These are phyloP conservation scores for Stephanocyclus meneghinianus DNA, from an alignment of 352 stramenopile species.

Conservation along the genomic window DNA sequence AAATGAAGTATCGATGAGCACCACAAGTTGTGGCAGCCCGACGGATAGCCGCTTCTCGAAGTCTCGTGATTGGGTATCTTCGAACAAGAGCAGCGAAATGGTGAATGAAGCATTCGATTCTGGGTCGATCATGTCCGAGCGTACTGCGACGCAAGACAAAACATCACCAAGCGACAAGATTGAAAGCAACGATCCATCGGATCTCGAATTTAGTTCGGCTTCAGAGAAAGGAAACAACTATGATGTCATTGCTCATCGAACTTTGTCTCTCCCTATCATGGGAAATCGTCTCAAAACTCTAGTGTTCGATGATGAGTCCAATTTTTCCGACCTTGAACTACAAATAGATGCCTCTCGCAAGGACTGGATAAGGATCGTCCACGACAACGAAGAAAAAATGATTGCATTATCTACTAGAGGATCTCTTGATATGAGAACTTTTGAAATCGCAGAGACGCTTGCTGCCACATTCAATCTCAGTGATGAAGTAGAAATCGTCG, in stretches of 20 bases:
- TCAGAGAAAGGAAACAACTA: neutral
- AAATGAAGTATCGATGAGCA: conserved; percentile 14
- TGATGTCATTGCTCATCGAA: neutral
- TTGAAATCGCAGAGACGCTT: conserved; percentile 37
- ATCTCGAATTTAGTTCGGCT: conserved; percentile 6
- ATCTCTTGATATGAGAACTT: conserved; percentile 10
- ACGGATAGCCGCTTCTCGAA: conserved; percentile 9
- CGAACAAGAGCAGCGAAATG: conserved; percentile 41
- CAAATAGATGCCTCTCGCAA: conserved; percentile 26
- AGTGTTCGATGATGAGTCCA: neutral
- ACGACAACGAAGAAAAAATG: conserved; percentile 31
- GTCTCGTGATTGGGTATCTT: conserved; percentile 33
- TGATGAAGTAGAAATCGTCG: conserved; percentile 35
- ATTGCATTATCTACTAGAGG: conserved; percentile 17
- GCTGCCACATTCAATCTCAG: conserved; percentile 29
- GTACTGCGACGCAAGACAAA: conserved; percentile 15
- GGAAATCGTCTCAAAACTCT: neutral
- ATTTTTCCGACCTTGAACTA: neutral
- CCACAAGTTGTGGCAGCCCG: conserved; percentile 8
- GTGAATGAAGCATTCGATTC: conserved; percentile 18
- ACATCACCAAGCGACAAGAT: conserved; percentile 8
- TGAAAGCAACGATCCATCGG: neutral
- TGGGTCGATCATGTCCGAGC: neutral
- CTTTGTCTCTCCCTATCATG: neutral
- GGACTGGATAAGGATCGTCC: conserved; percentile 31